Percentiles rank a stretch among this genome's conserved stretches.
These are phyloP conservation scores for Choricystis sp. DNA, from an alignment of 139 green algal genomes.

Conservation along the genomic window DNA sequence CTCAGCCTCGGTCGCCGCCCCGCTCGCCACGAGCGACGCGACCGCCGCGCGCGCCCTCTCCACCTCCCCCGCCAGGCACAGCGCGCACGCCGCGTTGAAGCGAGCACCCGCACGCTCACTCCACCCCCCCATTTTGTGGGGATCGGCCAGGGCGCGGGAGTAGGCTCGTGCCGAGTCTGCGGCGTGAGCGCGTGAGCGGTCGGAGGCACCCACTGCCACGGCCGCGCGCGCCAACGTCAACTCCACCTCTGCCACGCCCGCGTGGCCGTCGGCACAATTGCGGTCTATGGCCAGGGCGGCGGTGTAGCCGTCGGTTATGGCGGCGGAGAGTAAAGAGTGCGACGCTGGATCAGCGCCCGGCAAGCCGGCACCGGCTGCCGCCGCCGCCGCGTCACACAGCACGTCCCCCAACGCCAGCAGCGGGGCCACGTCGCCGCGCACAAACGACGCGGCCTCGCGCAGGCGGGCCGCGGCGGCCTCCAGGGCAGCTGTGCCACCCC, in stretches of 20 bases:
- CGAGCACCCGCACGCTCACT: conserved; percentile 21
- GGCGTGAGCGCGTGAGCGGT: conserved; percentile 1
- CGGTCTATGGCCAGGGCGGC: conserved; percentile 35
- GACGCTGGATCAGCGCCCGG: not conserved
- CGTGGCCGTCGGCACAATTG: conserved; percentile 31
- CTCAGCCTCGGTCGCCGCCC: conserved; percentile 5
- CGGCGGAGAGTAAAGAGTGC: conserved; percentile 9
- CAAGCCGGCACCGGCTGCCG: not conserved
- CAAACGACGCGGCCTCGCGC: conserved; percentile 21
- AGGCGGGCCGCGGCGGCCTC: conserved; percentile 33
- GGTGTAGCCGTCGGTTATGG: conserved; percentile 39
- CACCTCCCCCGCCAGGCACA: conserved; percentile 9
- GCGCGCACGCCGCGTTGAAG: conserved; percentile 41
- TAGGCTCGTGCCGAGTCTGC: conserved; percentile 17
- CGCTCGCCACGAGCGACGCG: conserved; percentile 5
- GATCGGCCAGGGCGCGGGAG: conserved; percentile 15
- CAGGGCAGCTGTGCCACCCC: not conserved
- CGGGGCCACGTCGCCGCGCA: conserved; percentile 28
- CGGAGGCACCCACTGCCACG: not conserved
- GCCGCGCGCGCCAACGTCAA: conserved; percentile 11
- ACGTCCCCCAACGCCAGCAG: conserved; percentile 45
- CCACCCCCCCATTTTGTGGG: conserved; percentile 19
- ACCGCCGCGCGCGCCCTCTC: conserved; percentile 11
- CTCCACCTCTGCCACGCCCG: conserved; percentile 20
- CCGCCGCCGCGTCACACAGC: conserved; percentile 23